phyloP scores from a whole-genome alignment of 202 grass and related monocot genomes.

The Carex arenaria region DNA sequence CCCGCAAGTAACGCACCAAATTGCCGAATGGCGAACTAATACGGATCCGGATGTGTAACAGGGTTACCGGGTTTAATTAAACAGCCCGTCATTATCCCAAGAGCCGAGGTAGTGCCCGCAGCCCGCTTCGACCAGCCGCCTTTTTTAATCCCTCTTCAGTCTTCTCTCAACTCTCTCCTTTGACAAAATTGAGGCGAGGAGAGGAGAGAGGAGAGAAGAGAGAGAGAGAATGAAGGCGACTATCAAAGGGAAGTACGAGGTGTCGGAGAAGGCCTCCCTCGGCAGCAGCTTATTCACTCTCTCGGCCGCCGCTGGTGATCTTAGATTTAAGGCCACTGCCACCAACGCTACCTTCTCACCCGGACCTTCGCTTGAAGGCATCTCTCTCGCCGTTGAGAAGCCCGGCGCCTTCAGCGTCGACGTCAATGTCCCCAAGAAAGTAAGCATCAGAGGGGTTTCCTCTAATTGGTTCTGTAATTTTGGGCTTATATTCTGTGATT shows the following conservation, averaged over 20 bases:
- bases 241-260: slow-evolving; percentile 68
- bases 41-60: not conserved
- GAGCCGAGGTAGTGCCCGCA: not conserved
- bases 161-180: not conserved
- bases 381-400: slow-evolving; percentile 81
- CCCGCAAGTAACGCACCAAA: too few species aligned
- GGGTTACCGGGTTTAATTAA: not conserved
- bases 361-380: slow-evolving; percentile 64
- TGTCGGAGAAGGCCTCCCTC: slow-evolving; percentile 49
- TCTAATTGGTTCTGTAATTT: not conserved
- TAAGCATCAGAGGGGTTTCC: not conserved
- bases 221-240: slow-evolving; percentile 58
- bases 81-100: not conserved
- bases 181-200: not conserved
- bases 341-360: slow-evolving; percentile 66
- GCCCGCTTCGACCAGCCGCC: slow-evolving; percentile 3
- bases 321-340: slow-evolving; percentile 58
- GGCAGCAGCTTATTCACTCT: slow-evolving; percentile 31
- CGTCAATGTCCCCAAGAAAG: slow-evolving; percentile 53
- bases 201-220: not conserved
- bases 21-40: not conserved
- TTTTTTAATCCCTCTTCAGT: slow-evolving; percentile 1
- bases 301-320: slow-evolving; percentile 50
- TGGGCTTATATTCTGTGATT: not conserved
- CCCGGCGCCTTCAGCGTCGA: slow-evolving; percentile 75